Evolutionary conservation across 192 early-diverging fungal genomes (phyloP), one percentile per base, ranked within the genome.

Genomic region (Coemansia sp.): DNA sequence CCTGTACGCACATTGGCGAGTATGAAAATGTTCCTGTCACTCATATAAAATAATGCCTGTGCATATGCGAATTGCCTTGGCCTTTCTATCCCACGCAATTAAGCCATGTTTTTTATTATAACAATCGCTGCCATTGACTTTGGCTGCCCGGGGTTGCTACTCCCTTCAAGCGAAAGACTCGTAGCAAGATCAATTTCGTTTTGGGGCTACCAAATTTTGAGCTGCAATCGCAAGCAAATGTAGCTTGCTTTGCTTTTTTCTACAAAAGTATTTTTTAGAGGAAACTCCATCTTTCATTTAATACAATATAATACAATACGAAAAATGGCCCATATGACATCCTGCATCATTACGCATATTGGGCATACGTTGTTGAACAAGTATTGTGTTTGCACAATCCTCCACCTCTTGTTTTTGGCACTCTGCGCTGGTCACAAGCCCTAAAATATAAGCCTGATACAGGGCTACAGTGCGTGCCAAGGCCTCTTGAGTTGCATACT

Each of bases 1-100:
- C 46, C 46, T 48, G n/a, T 19, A 48, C n/a, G 46, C 46, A 48
- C 46, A 48, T 48, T 48, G 46, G 7, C 46, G 10, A 57, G 29
- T 34, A 57, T 32, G 55, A 57, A 29, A 57, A n/a, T 51, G 55
- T 9, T 57, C 27, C 17, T 48, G 42, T 48, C 46, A 48, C 46
- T 48, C 19, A 5, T 48, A 19, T 48, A 8, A 19, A 48, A 48
- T 48, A 48, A 19, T 21, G 19, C 46, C n/a, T 57, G 15, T 31
- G 29, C 27, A 31, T 31, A 58, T 58, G 12, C 29, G 29, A 34
- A 15, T 58, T 15, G 55, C 29, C 12, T 32, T 32, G 55, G 55
- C 31, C 3, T 10, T 58, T 34, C 29, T 31, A 31, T 32, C 55
- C 55, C 55, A 32, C 55, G 55, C 55, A 29, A 58, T 58, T 58